These are phyloP conservation scores for Mycena kentingensis DNA, from an alignment of 768 basidiomycete genomes.

Conservation along the genomic window DNA sequence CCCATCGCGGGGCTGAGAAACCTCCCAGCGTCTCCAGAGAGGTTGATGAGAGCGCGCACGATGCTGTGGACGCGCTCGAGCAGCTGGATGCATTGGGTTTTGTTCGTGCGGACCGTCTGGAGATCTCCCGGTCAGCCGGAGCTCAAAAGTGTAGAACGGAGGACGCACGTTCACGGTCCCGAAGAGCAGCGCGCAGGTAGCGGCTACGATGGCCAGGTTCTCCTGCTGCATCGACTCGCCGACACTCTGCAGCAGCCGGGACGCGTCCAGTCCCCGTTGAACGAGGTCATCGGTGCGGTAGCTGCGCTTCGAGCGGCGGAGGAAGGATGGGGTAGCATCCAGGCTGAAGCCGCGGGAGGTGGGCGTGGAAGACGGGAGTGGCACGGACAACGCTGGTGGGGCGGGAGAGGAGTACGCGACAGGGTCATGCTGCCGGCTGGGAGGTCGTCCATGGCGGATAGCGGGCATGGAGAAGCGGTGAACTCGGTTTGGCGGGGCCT, in stretches of 20 bases:
- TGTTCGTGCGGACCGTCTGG: slow-evolving; percentile 14
- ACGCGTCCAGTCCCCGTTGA: slow-evolving; percentile 13
- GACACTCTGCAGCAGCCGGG: slow-evolving; percentile 2
- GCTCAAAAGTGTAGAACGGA: not conserved
- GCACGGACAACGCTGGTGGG: not conserved
- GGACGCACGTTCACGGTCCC: slow-evolving; percentile 14
- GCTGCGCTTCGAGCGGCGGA: slow-evolving; percentile 5
- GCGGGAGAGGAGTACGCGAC: slow-evolving; percentile 3
- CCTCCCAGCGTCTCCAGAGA: slow-evolving; percentile 8
- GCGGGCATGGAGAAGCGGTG: slow-evolving; percentile 20
- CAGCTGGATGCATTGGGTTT: slow-evolving; percentile 5
- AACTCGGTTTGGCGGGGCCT: too few relatives aligned
- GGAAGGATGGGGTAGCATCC: slow-evolving; percentile 14
- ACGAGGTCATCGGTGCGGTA: slow-evolving; percentile 8
- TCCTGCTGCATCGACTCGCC: slow-evolving; percentile 1
- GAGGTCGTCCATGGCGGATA: slow-evolving; percentile 10
- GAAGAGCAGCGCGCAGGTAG: slow-evolving; percentile 8
- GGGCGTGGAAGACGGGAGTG: not conserved
- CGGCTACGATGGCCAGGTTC: slow-evolving; percentile 9
- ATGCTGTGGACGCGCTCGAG: slow-evolving; percentile 23
- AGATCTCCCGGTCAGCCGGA: too few relatives aligned
- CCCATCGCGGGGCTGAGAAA: not conserved
- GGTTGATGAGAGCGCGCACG: slow-evolving; percentile 18
- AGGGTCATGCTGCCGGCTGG: slow-evolving; percentile 9
- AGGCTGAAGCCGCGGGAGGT: not conserved